Conservation (phyloP, 2,329 filamentous ascomycete species). For the Exophiala calicioides region DNA sequence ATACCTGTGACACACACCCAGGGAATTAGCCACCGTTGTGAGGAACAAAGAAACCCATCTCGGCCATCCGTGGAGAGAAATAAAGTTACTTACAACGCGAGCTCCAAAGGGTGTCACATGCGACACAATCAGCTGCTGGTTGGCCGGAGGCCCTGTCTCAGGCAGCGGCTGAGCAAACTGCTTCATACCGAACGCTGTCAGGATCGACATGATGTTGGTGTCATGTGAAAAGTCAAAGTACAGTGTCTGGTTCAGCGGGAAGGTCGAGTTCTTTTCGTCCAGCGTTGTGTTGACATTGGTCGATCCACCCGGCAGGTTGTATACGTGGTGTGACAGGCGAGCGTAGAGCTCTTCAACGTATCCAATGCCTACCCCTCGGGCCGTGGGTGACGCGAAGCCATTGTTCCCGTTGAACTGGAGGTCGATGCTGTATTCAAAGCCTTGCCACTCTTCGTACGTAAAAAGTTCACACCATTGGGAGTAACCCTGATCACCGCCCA, state of each 20-base stretch:
- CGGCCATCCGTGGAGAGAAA: background rate
- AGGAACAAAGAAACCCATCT: constrained; percentile 1
- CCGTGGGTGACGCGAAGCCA: constrained; percentile 59
- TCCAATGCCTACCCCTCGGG: constrained; percentile 71
- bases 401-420: constrained; percentile 63
- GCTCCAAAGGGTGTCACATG: constrained; percentile 72
- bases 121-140: constrained; percentile 65
- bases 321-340: constrained; percentile 51
- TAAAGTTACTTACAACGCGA: constrained; percentile 50
- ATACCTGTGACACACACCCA: no score
- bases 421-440: constrained; percentile 71
- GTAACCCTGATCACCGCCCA: constrained; percentile 55
- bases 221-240: constrained; percentile 81
- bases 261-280: constrained; percentile 62
- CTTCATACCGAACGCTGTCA: constrained; percentile 65
- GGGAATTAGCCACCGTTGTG: no score
- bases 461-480: constrained; percentile 74
- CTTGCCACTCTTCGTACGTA: constrained; percentile 72
- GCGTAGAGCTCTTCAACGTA: constrained; percentile 70
- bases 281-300: constrained; percentile 50
- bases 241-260: constrained; percentile 72
- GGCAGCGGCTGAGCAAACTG: constrained; percentile 67
- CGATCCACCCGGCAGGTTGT: constrained; percentile 28
- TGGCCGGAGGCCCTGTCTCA: constrained; percentile 55
- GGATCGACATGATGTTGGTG: constrained; percentile 68